phyloP scores from a whole-genome alignment of 2,329 filamentous ascomycete genomes.

The Ophiocordyceps australis region DNA sequence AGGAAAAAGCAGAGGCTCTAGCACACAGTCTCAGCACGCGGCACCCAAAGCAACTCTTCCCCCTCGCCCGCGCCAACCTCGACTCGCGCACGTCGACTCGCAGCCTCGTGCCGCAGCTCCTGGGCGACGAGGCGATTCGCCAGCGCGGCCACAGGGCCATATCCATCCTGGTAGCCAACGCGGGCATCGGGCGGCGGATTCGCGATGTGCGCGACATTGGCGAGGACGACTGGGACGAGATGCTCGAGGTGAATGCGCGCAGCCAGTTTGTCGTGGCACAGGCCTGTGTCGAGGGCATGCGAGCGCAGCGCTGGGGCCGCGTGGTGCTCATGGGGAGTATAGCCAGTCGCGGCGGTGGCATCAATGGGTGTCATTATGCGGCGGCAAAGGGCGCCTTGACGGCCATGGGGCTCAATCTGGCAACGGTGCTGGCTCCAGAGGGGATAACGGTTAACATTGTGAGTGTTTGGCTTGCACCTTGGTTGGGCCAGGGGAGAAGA shows the following conservation, averaged over 20 bases:
- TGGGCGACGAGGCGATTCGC: slow-evolving; percentile 4
- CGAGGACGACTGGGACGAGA: slow-evolving; percentile 17
- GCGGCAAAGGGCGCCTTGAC: slow-evolving; percentile 13
- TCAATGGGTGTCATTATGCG: slow-evolving; percentile 17
- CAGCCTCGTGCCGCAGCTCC: slow-evolving; percentile 6
- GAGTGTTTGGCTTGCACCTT: slow-evolving; percentile 2
- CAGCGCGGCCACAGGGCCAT: slow-evolving; percentile 9
- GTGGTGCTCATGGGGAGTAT: slow-evolving; percentile 15
- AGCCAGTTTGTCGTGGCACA: slow-evolving; percentile 16
- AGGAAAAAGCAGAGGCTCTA: slow-evolving; percentile 12
- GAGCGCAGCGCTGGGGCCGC: slow-evolving; percentile 12
- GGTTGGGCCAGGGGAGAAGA: too few species aligned
- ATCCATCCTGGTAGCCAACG: slow-evolving; percentile 14
- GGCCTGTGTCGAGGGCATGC: slow-evolving; percentile 12
- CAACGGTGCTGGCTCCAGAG: slow-evolving; percentile 12
- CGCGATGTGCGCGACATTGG: slow-evolving; percentile 12
- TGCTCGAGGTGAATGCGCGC: slow-evolving; percentile 14
- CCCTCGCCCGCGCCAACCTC: slow-evolving; percentile 10
- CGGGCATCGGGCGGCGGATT: slow-evolving; percentile 13
- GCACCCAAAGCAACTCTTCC: slow-evolving; percentile 11
- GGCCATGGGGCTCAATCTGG: slow-evolving; percentile 15
- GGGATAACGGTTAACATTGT: slow-evolving; percentile 16
- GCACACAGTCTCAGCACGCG: slow-evolving; percentile 7
- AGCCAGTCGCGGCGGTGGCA: slow-evolving; percentile 12
- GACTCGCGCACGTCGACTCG: slow-evolving; percentile 8